Evolutionary conservation across 1,284 basidiomycete species (phyloP).

Genomic region (Cryptococcus neoformans): DNA sequence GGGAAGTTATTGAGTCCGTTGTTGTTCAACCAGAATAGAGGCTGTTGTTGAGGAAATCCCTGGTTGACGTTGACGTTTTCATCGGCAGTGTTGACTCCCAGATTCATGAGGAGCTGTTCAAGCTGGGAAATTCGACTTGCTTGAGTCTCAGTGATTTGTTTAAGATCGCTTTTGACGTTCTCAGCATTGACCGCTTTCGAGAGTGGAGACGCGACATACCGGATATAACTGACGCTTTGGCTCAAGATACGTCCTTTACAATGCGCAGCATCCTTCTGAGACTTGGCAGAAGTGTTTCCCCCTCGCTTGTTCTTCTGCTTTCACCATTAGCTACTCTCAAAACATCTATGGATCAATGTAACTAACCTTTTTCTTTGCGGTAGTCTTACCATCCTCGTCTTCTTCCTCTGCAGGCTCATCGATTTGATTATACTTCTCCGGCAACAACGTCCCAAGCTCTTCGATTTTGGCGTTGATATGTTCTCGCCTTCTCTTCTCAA

Average conservation of each 20-base stretch:
- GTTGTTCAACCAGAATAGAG: neutral
- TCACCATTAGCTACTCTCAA: slow-evolving; percentile 15
- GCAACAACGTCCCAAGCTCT: slow-evolving; percentile 40
- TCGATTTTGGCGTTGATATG: slow-evolving; percentile 49
- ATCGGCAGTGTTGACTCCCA: slow-evolving; percentile 8
- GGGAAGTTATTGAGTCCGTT: slow-evolving; percentile 3
- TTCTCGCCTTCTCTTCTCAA: slow-evolving; percentile 45
- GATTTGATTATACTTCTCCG: slow-evolving; percentile 22
- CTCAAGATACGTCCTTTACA: slow-evolving; percentile 43
- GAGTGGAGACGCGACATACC: slow-evolving; percentile 18
- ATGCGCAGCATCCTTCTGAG: slow-evolving; percentile 38
- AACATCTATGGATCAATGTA: neutral
- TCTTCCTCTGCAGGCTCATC: slow-evolving; percentile 34
- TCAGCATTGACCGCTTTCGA: too few relatives aligned
- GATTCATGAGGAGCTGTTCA: slow-evolving; percentile 24
- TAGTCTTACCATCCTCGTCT: slow-evolving; percentile 28
- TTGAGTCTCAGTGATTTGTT: slow-evolving; percentile 30
- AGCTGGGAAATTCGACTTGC: slow-evolving; percentile 35
- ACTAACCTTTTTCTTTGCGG: slow-evolving; percentile 34
- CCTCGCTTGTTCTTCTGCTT: slow-evolving; percentile 4
- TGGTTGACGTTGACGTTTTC: neutral
- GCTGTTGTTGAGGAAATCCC: neutral
- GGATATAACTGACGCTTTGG: slow-evolving; percentile 42
- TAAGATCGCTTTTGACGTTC: slow-evolving; percentile 25
- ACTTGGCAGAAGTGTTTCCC: slow-evolving; percentile 23